Evolutionary conservation across 371 early-diverging fungal genomes (phyloP), one percentile per base, ranked within the genome.

Genomic region (Mucor lusitanicus): DNA sequence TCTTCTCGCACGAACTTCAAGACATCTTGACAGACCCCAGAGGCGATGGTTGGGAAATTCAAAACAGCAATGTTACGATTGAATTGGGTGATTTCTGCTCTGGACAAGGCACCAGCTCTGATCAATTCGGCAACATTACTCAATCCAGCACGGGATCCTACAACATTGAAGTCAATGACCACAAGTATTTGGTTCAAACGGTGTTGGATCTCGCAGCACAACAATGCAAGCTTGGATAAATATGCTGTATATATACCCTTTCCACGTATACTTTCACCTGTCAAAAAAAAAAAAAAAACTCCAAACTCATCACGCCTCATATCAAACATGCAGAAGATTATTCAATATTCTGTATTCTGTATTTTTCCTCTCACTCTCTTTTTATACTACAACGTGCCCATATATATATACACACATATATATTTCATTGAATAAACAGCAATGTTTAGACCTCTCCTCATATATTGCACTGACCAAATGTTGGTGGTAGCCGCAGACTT

Each of bases 1-100:
- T 81, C 27, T 76, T 85, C 60, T 84, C 86, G 3, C 87, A 86
- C 64, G 87, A 85, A 70, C 64, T 86, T 28, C 81, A 82, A 62
- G 84, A 86, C 65, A 56, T 83, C 11, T 61, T 80, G 61, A 82
- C 84, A 0, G 81, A 86, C 62, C 87, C 87, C 12, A 74, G 73
- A 50, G 64, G 72, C 25, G 64, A 84, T 64, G 85, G 78, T 27
- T 86, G 85, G 85, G 61, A 65, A 23, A 77, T 81, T 17, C 42
- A 75, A 35, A 42, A 48, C 7, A 13, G 12, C 7, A 69, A 60
- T 37, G 59, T 59, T 5, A 54, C 58, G 1, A 66, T 75, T 55
- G 84, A 85, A 66, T 63, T 82, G 32, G 85, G 79, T 46, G 87
- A 85, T 59, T 79, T 82, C 40, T 85, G 87, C 56, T 74, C 85